Conservation (phyloP, 495 filamentous ascomycete species). For the Penicillium manginii region DNA sequence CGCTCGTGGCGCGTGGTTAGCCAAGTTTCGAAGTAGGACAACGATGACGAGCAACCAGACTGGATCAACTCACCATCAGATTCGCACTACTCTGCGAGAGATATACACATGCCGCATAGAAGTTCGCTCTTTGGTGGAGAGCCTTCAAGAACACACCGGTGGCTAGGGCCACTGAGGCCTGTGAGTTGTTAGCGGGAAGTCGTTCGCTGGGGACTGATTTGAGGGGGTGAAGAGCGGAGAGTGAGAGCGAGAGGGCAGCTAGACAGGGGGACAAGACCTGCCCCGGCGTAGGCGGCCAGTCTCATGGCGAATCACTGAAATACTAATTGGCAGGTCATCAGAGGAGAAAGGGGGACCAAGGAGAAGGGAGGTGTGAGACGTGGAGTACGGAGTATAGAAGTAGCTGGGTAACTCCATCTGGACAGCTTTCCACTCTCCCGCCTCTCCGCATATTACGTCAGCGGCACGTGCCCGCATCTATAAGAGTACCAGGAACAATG, state of each 20-base stretch:
- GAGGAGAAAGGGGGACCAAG: conserved; percentile 24
- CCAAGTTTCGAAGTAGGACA: not conserved
- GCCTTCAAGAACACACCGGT: conserved; percentile 83
- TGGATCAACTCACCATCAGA: conserved; percentile 69
- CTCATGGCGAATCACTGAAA: conserved; percentile 47
- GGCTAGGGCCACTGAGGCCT: conserved; percentile 80
- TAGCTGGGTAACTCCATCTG: conserved; percentile 26
- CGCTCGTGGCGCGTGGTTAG: conserved; percentile 12
- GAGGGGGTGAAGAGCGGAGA: not conserved
- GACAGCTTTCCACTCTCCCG: conserved; percentile 43
- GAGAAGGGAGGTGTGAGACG: conserved; percentile 25
- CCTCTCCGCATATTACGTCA: conserved; percentile 42
- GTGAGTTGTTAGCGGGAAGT: conserved; percentile 24
- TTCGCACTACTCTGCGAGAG: conserved; percentile 94
- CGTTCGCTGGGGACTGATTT: not conserved
- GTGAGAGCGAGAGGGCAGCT: too few species aligned
- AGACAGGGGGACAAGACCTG: conserved; percentile 27
- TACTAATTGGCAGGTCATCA: conserved; percentile 37
- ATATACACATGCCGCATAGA: conserved; percentile 96
- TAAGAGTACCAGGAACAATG: not conserved
- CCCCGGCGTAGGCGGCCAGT: conserved; percentile 57
- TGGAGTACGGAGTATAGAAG: conserved; percentile 12
- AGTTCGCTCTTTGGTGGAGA: conserved; percentile 92
- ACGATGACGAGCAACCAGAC: not conserved
- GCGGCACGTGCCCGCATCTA: conserved; percentile 23